Conservation (phyloP, 495 filamentous ascomycete species). For the Parathielavia hyrcaniae region DNA sequence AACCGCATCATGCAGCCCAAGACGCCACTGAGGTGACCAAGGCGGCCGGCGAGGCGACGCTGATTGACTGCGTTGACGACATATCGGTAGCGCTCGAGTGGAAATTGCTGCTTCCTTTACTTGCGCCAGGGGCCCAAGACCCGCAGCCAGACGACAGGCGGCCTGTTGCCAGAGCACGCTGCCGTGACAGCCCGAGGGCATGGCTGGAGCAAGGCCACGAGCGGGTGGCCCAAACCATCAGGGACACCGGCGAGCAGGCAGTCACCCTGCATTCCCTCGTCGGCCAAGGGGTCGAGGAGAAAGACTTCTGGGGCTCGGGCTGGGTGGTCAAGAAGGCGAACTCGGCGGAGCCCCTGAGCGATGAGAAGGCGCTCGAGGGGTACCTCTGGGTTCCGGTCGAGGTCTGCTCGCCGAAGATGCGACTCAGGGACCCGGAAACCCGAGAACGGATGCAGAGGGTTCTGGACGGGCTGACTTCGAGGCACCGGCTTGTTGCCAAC, state of each 20-base stretch:
- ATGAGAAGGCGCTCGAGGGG: conserved; percentile 14
- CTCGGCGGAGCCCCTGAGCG: conserved; percentile 23
- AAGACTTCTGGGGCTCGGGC: conserved; percentile 25
- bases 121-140: background rate
- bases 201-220: conserved; percentile 15
- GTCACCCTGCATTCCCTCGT: conserved; percentile 19
- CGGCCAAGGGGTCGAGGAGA: conserved; percentile 13
- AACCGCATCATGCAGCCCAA: background rate
- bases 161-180: background rate
- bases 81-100: conserved; percentile 15
- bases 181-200: background rate
- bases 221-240: conserved; percentile 22
- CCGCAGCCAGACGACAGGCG: conserved; percentile 4
- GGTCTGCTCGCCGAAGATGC: conserved; percentile 29
- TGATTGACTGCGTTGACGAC: conserved; percentile 9
- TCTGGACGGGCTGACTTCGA: conserved; percentile 14
- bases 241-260: conserved; percentile 17
- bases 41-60: background rate
- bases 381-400: conserved; percentile 31
- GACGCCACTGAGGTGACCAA: background rate
- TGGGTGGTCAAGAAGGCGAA: conserved; percentile 36
- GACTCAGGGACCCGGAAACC: conserved; percentile 15
- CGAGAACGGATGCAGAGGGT: conserved; percentile 17
- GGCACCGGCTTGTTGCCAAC: conserved; percentile 26
- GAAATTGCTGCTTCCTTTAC: conserved; percentile 20